Percentiles rank a stretch among this genome's conserved stretches.
These are phyloP conservation scores for Kuraishia molischiana DNA, from an alignment of 805 yeast genomes.

Conservation along the genomic window DNA sequence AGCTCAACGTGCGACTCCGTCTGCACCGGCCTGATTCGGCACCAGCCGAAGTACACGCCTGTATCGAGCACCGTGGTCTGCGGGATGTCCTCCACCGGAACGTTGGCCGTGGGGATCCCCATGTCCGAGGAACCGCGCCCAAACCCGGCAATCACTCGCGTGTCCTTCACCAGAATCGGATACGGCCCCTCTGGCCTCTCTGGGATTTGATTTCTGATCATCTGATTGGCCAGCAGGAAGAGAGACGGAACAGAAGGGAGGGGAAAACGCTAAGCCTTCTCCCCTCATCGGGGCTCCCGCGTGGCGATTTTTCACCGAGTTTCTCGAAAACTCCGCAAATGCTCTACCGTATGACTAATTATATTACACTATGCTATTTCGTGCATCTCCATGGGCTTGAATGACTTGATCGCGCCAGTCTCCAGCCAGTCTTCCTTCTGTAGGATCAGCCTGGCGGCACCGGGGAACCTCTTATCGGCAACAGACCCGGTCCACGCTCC, in stretches of 20 bases:
- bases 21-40: conserved; percentile 10
- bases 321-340: too few species aligned
- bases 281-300: too few species aligned
- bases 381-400: conserved; percentile 29
- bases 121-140: conserved; percentile 93
- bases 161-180: conserved; percentile 36
- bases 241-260: not conserved
- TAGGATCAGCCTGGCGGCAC: conserved; percentile 68
- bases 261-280: too few species aligned
- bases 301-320: too few species aligned
- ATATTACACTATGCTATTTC: not conserved
- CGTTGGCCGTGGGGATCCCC: conserved; percentile 94
- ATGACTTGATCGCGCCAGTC: conserved; percentile 33
- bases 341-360: not conserved
- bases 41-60: conserved; percentile 87
- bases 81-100: conserved; percentile 48
- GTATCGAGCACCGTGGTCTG: conserved; percentile 32
- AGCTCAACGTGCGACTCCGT: conserved; percentile 11
- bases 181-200: conserved; percentile 30
- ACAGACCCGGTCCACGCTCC: conserved; percentile 44
- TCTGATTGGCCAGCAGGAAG: not conserved
- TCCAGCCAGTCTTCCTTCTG: conserved; percentile 72
- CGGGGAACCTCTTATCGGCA: conserved; percentile 47
- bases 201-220: conserved; percentile 17
- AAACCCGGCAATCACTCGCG: conserved; percentile 67